Conservation (phyloP, 73 alveolate species). For the Paramecium primaurelia region DNA sequence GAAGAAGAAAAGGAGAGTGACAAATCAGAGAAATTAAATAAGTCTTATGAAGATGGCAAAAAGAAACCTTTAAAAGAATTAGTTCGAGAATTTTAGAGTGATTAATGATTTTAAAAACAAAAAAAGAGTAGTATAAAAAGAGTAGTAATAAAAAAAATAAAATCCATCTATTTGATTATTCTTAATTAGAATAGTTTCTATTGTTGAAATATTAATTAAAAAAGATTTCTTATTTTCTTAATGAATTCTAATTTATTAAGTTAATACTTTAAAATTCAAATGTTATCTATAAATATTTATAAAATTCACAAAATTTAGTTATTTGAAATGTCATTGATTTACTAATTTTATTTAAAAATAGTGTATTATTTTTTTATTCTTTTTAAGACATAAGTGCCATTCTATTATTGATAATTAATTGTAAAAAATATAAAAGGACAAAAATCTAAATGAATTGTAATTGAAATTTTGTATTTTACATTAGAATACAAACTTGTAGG, state of each 20-base stretch:
- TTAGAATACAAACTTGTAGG: constrained; percentile 75
- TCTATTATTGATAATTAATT: background rate
- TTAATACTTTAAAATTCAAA: background rate
- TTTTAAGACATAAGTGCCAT: background rate
- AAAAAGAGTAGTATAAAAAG: too few relatives aligned
- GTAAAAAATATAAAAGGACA: background rate
- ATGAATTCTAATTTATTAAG: background rate
- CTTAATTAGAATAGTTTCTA: too few relatives aligned
- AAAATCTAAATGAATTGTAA: background rate
- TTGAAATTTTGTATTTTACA: background rate
- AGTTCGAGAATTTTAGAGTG: constrained; percentile 11
- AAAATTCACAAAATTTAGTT: background rate
- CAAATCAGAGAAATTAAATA: background rate
- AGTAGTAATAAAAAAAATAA: background rate
- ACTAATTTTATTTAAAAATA: too few relatives aligned
- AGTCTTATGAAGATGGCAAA: background rate
- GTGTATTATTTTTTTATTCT: background rate
- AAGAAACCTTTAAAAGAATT: background rate
- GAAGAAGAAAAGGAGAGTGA: background rate
- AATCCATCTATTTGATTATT: background rate
- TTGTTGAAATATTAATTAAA: background rate
- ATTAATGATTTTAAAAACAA: background rate
- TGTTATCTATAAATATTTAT: background rate
- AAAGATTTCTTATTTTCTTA: background rate
- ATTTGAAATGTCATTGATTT: background rate